These are phyloP conservation scores for Blepharisma japonicum DNA, from an alignment of 73 alveolate species.

Conservation along the genomic window DNA sequence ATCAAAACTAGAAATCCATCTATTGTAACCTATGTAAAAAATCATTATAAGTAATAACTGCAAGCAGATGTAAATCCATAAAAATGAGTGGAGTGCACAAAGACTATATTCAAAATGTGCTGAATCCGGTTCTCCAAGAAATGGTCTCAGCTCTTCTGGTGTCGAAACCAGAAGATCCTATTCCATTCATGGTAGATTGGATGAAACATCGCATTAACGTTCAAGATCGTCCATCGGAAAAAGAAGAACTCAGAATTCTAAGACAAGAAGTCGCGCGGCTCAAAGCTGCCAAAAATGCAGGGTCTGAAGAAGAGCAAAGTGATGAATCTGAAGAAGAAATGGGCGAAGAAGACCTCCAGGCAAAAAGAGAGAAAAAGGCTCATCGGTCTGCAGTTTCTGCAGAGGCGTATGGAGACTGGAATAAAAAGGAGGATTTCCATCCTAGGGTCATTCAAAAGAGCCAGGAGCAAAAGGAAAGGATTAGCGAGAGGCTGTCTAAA, in stretches of 20 bases:
- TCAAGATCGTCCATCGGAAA: background rate
- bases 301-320: conserved; percentile 36
- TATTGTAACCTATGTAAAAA: no score
- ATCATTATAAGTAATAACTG: no score
- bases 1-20: no score
- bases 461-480: conserved; percentile 69
- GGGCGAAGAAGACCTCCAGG: conserved; percentile 6
- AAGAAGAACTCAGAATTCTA: conserved; percentile 8
- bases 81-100: conserved; percentile 15
- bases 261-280: conserved; percentile 32
- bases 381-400: conserved; percentile 77
- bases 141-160: conserved; percentile 45
- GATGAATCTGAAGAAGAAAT: conserved; percentile 18
- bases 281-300: background rate
- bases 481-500: conserved; percentile 71
- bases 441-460: conserved; percentile 79
- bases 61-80: background rate
- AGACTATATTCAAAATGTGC: background rate
- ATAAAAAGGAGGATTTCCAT: conserved; percentile 77
- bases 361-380: background rate
- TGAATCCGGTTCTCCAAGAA: conserved; percentile 36
- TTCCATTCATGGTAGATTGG: conserved; percentile 14
- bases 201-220: background rate
- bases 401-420: conserved; percentile 96
- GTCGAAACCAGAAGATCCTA: conserved; percentile 57